A percentile compares a stretch with the other conserved stretches of the same genome.
Evolutionary conservation across 176 grass and related monocot species (phyloP).

Genomic region (Musa itinerans): DNA sequence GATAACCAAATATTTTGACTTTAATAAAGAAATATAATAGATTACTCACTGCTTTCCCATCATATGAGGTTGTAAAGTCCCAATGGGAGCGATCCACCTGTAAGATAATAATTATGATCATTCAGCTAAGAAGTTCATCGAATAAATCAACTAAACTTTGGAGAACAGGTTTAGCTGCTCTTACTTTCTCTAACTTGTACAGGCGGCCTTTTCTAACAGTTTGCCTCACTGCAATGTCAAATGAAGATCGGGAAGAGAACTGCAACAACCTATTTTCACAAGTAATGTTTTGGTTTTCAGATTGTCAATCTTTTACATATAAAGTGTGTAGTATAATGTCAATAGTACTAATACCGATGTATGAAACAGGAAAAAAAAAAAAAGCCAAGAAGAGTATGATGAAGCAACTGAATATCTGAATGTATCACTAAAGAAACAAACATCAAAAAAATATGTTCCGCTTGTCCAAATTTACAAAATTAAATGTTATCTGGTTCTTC

Average conservation of each 20-base stretch:
- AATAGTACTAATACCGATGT: too few relatives aligned
- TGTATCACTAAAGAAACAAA: background rate
- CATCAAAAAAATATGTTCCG: too few relatives aligned
- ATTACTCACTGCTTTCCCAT: constrained; percentile 81
- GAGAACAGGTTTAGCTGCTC: background rate
- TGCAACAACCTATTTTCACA: constrained; percentile 53
- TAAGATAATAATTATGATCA: constrained; percentile 20
- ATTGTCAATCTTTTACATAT: too few relatives aligned
- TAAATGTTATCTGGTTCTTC: too few relatives aligned
- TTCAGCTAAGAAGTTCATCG: background rate
- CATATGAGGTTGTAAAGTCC: constrained; percentile 52
- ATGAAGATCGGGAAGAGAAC: constrained; percentile 58
- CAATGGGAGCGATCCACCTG: constrained; percentile 52
- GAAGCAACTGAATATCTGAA: background rate
- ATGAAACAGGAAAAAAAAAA: too few relatives aligned
- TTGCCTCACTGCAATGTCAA: constrained; percentile 36
- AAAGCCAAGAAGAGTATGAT: too few relatives aligned
- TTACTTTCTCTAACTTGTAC: constrained; percentile 57
- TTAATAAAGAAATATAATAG: constrained; percentile 18
- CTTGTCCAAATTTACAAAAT: too few relatives aligned
- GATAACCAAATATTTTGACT: background rate
- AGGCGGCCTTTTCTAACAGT: constrained; percentile 29
- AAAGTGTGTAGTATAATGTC: too few relatives aligned
- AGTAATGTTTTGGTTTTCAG: background rate
- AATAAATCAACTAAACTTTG: constrained; percentile 8